Conservation (phyloP, 129 eudicot species). For the Saussurea involucrata region DNA sequence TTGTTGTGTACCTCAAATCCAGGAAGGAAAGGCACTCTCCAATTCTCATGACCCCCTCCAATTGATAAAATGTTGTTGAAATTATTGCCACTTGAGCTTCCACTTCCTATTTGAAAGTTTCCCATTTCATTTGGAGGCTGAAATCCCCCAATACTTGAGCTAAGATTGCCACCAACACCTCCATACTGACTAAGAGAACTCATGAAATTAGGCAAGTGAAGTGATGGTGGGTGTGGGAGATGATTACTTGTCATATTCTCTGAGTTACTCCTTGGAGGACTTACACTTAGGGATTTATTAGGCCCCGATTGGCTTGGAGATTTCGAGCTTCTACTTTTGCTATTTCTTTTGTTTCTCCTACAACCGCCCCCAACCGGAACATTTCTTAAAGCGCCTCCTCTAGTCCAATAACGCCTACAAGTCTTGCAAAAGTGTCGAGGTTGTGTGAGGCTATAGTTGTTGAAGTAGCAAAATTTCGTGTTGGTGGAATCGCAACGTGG, state of each 20-base stretch:
- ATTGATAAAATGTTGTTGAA: slow-evolving; percentile 23
- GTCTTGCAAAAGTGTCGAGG: slow-evolving; percentile 80
- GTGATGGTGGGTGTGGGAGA: slow-evolving; percentile 33
- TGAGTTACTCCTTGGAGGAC: slow-evolving; percentile 53
- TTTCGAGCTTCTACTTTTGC: slow-evolving; percentile 49
- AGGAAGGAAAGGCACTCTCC: slow-evolving; percentile 52
- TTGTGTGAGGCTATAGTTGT: slow-evolving; percentile 68
- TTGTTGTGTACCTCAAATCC: slow-evolving; percentile 41
- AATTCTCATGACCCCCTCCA: slow-evolving; percentile 40
- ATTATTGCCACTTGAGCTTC: slow-evolving; percentile 20
- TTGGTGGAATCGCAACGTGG: slow-evolving; percentile 72
- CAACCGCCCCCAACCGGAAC: slow-evolving; percentile 81
- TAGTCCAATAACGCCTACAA: slow-evolving; percentile 68
- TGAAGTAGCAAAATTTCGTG: slow-evolving; percentile 72
- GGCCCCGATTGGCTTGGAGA: slow-evolving; percentile 34
- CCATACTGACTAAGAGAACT: slow-evolving; percentile 44
- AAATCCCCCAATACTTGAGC: slow-evolving; percentile 46
- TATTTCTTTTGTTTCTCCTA: slow-evolving; percentile 56
- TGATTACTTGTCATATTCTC: slow-evolving; percentile 36
- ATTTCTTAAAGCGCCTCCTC: slow-evolving; percentile 66
- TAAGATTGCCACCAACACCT: slow-evolving; percentile 22
- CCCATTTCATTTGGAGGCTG: slow-evolving; percentile 41
- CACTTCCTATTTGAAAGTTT: slow-evolving; percentile 38
- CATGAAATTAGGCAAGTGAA: slow-evolving; percentile 57
- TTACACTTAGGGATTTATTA: slow-evolving; percentile 36